Base-by-base conservation (phyloP, 257 asterid genomes). In the Nicotiana attenuata region DNA sequence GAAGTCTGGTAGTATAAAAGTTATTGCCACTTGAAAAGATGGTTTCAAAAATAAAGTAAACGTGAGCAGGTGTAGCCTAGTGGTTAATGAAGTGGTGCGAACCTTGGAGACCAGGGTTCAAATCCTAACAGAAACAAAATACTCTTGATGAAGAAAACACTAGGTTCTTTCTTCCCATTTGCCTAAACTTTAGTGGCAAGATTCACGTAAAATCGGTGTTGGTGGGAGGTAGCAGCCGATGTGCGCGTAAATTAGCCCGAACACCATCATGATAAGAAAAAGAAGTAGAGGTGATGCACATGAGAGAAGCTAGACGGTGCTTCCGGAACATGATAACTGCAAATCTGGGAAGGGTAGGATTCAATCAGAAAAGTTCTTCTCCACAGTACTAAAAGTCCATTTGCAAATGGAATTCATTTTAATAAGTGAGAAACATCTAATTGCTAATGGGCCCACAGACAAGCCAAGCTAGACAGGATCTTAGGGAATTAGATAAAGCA, bases 391-490 rank as follows among this genome's bases (percentile, higher is more conserved):
- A 20, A 71, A 71, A 71, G 35, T 71, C 59, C 59, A 41, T 22
- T 71, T 45, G 59, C 14, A 45, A 71, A 71, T 41, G 59, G 78
- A 41, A 45, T 20, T 71, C 78, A 71, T 41, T 68, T 71, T 71
- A 33, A 16, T 6, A 45, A 38, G 59, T 22, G 20, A 20, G 59
- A 45, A 71, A 45, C 20, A 71, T 14, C 35, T 52, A 20, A 71
- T 11, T 41, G 7, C 78, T 41, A 20, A 71, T 71, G 78, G 78
- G 78, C 14, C 78, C 78, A 71, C 20, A 20, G 78, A 22, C 78
- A 6, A 71, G 78, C 17, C 78, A 69, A 69, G 33, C 77, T 20
- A 20, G 77, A 69, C 45, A n/a, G 19, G 17, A 5, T 20, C 77
- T 38, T 69, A 41, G 3, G 33, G 53, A 69, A 69, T 41, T 38